Evolutionary conservation across 2,329 filamentous ascomycete genomes (phyloP), one percentile per base, ranked within the genome.

Genomic region (Nemania abortiva): DNA sequence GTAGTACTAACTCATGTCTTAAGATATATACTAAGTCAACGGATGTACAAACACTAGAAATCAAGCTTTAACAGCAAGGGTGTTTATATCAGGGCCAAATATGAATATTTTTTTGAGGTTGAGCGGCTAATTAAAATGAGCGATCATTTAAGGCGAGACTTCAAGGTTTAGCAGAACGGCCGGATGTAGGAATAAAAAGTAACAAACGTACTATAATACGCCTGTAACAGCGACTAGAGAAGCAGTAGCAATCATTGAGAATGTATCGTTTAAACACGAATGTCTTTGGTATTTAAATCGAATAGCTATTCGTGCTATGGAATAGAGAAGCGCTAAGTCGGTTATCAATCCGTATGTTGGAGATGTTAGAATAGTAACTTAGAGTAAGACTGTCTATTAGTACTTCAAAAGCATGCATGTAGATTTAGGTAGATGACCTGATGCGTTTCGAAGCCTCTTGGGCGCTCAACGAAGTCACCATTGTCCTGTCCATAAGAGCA

Each of bases 41-140:
- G 67, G 71, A 18, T 63, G 65, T 59, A 75, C 68, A 29, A 74
- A 75, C 15, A 67, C 72, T 22, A 75, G 61, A 37, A 75, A 74
- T 31, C 66, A 75, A 1, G 58, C 68, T 67, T 75, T 74, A 49
- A 75, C 69, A 31, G 68, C 62, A 29, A 62, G 74, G 5, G 64
- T 11, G 74, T 74, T 72, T 72, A 74, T 65, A 68, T 69, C 11
- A 75, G 24, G 50, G 68, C 65, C 15, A 72, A 64, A 39, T 68
- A 75, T 6, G 71, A 70, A 34, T 71, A 72, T 64, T 66, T 69
- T 72, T 55, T 70, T 66, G 37, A 73, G 65, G n/a, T 67, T 22
- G 49, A 72, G 58, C 13, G 73, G 65, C 15, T 66, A 42, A n/a
- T 31, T 42, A 37, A 42, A 73, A 56, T 64, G 55, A 15, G 31